A percentile compares a stretch with the other conserved stretches of the same genome.
These are phyloP conservation scores for Zygosaccharomyces siamensis DNA, from an alignment of 805 yeast genomes.

Conservation along the genomic window DNA sequence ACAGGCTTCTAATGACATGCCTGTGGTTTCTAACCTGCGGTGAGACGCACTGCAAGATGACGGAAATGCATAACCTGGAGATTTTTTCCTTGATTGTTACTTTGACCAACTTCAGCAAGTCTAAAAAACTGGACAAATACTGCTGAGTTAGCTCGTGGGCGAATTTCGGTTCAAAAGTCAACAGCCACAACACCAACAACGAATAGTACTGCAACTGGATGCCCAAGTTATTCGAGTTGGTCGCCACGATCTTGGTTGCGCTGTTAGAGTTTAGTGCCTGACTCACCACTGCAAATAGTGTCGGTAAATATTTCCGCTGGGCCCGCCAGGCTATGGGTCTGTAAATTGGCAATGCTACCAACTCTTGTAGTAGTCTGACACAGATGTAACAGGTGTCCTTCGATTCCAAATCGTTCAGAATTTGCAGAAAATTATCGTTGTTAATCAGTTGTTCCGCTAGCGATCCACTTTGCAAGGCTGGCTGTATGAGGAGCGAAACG, in stretches of 20 bases:
- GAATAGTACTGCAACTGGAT: slow-evolving; percentile 82
- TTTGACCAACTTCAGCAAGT: slow-evolving; percentile 52
- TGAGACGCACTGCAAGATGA: slow-evolving; percentile 56
- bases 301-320: slow-evolving; percentile 44
- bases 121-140: slow-evolving; percentile 46
- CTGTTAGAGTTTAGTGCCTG: slow-evolving; percentile 33
- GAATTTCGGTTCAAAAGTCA: slow-evolving; percentile 62
- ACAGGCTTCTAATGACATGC: slow-evolving; percentile 57
- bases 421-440: slow-evolving; percentile 22
- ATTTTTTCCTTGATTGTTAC: slow-evolving; percentile 89
- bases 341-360: slow-evolving; percentile 27
- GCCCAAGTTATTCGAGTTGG: slow-evolving; percentile 41
- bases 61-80: slow-evolving; percentile 75
- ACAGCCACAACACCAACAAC: slow-evolving; percentile 75
- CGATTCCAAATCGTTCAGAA: slow-evolving; percentile 25
- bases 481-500: slow-evolving; percentile 31
- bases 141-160: slow-evolving; percentile 49
- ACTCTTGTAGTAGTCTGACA: slow-evolving; percentile 33
- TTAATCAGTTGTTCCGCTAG: slow-evolving; percentile 21
- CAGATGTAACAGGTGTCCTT: slow-evolving; percentile 33
- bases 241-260: slow-evolving; percentile 31
- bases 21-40: slow-evolving; percentile 36
- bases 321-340: slow-evolving; percentile 26
- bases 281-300: slow-evolving; percentile 44
- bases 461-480: slow-evolving; percentile 16